Base-by-base conservation (phyloP, 192 early-diverging fungal genomes). In the Phycomyces nitens region DNA sequence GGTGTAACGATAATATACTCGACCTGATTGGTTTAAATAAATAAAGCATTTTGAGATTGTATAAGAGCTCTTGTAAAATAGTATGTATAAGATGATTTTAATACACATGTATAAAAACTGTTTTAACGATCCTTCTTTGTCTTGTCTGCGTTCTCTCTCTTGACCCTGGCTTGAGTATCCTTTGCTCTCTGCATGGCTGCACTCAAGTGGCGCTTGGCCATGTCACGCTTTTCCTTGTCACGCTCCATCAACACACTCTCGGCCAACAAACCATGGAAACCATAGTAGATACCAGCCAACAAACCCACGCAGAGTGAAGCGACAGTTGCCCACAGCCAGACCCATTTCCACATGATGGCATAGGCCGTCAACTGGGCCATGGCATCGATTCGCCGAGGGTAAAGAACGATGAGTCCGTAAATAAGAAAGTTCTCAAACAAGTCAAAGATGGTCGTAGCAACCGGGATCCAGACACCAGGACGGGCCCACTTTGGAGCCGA, bases 191-290 rank as follows among this genome's bases (percentile, higher is more conserved):
- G 44, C 18, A 47, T 47, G 11, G 44, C 44, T 47, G 44, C 44
- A 47, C 18, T 47, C 18, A 47, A 47, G 12, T 47, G 44, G 11
- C 44, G 44, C 18, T 18, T 14, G 11, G 12, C 44, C 44, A 47
- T 47, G 12, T 47, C 44, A 3, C 44, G 12, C 44, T 47, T 47
- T 47, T 47, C 44, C 44, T 47, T 47, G 44, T 73, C 71, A 23
- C 67, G 67, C 4, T 73, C 71, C 60, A 73, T 56, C 60, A 73
- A 50, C 7, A 73, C 71, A 58, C 71, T 73, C 20, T 68, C 60
- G 14, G 71, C 71, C 20, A 73, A 54, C 1, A 73, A 16, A 18
- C 42, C 16, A 20, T 73, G 71, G 61, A 73, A 73, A 14, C 55
- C 22, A 44, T 58, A 63, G 41, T 73, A 73, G 29, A 73, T 63